Evolutionary conservation across 257 asterid genomes (phyloP), one percentile per base, ranked within the genome.

Genomic region (Nicotiana paniculata): DNA sequence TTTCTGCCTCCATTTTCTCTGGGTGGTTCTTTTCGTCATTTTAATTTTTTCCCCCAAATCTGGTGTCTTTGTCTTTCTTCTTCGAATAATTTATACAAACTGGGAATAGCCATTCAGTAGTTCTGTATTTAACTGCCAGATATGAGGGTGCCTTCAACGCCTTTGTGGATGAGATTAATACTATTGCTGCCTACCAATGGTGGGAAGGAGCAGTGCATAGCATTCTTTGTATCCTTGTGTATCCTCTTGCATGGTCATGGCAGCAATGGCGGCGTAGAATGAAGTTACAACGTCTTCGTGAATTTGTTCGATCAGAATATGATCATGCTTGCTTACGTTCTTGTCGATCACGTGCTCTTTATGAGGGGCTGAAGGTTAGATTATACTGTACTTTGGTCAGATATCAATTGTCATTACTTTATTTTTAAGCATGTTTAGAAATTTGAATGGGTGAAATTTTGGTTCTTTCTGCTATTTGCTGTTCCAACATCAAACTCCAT

Each of bases 221-320:
- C 85, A 90, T 96, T 85, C 91, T 94, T 30, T 96, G 98, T 86
- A 77, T 96, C 86, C 84, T 91, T 77, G 98, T 92, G 76, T 96
- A 91, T 90, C 98, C 98, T 84, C 94, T 96, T 86, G 97, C 98
- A 65, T 94, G 98, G 98, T 96, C 98, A 68, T 96, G 99, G 99
- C 92, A 91, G 85, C 98, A 96, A 86, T 96, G 99, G 98, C 91
- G 99, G 78, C 93, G 97, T 79, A 93, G 93, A 87, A 87, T 92
- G 85, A 96, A 94, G 88, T 84, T 96, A 78, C 99, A 94, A 85
- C 95, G 90, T 77, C 86, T 96, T 76, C 95, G 98, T 85, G 98
- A 96, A 81, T 96, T 91, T 86, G 99, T 96, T 86, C 91, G 98
- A 86, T 96, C 99, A 82, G 98, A 94, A 82, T 96, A 96, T 82